Evolutionary conservation across 208 protist genomes (phyloP).

Genomic region (Leishmania braziliensis): DNA sequence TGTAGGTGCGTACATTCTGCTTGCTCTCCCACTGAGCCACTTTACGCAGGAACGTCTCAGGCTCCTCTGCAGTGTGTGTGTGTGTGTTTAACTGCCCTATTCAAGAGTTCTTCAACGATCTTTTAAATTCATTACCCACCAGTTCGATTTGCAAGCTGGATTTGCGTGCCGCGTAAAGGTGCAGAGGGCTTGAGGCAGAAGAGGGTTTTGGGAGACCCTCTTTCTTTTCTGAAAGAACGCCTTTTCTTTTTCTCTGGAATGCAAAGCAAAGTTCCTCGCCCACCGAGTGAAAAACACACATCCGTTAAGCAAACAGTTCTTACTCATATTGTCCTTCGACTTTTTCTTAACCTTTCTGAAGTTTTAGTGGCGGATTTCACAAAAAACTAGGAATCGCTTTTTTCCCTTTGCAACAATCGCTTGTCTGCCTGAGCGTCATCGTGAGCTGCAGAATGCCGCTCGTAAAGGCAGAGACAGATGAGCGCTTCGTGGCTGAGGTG

Average conservation of each 20-base stretch:
- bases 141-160: background rate
- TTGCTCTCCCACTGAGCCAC: background rate
- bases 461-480: constrained; percentile 47
- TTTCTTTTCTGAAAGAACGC: background rate
- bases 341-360: background rate
- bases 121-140: background rate
- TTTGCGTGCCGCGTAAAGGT: background rate
- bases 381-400: background rate
- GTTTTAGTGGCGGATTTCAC: background rate
- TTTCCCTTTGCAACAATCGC: background rate
- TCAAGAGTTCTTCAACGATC: background rate
- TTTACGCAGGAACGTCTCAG: background rate
- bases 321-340: background rate
- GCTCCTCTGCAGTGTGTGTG: background rate
- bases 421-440: background rate
- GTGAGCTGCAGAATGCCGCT: constrained; percentile 37
- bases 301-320: background rate
- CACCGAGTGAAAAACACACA: too few species aligned
- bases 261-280: background rate
- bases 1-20: background rate
- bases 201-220: background rate
- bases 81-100: background rate
- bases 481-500: constrained; percentile 53
- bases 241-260: background rate
- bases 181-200: background rate